phyloP scores from a whole-genome alignment of 208 protist species.

The Trypanosoma melophagium region DNA sequence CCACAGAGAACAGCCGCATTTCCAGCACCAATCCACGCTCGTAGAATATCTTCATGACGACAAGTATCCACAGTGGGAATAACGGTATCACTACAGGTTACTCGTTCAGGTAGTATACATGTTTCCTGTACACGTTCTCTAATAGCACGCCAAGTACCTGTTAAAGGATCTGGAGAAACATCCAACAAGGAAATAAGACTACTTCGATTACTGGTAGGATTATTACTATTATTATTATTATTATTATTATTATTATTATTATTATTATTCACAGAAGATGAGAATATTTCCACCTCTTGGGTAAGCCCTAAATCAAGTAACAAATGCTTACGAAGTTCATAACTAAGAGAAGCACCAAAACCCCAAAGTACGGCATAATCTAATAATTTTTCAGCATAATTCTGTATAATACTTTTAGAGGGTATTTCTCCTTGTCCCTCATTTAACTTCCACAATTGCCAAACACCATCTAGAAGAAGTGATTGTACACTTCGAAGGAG shows the following conservation, averaged over 20 bases:
- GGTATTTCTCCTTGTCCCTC: constrained; percentile 46
- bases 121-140: constrained; percentile 75
- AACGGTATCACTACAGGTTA: constrained; percentile 93
- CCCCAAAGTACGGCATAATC: constrained; percentile 96
- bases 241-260: too few species aligned
- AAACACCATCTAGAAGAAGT: constrained; percentile 90
- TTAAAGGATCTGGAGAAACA: constrained; percentile 76
- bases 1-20: constrained; percentile 96
- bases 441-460: constrained; percentile 90
- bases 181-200: constrained; percentile 68
- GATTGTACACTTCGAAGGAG: constrained; percentile 91
- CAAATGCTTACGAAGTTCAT: constrained; percentile 61
- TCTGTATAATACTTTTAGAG: constrained; percentile 31
- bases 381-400: constrained; percentile 79
- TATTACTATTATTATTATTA: background rate
- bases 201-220: background rate
- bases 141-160: constrained; percentile 79
- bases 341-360: constrained; percentile 78
- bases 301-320: constrained; percentile 57
- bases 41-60: constrained; percentile 95
- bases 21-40: constrained; percentile 94
- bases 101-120: constrained; percentile 90
- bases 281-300: constrained; percentile 25
- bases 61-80: constrained; percentile 99
- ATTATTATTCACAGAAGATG: too few species aligned